Evolutionary conservation across 2,329 filamentous ascomycete species (phyloP).

Genomic region (Ophiostoma sp.): DNA sequence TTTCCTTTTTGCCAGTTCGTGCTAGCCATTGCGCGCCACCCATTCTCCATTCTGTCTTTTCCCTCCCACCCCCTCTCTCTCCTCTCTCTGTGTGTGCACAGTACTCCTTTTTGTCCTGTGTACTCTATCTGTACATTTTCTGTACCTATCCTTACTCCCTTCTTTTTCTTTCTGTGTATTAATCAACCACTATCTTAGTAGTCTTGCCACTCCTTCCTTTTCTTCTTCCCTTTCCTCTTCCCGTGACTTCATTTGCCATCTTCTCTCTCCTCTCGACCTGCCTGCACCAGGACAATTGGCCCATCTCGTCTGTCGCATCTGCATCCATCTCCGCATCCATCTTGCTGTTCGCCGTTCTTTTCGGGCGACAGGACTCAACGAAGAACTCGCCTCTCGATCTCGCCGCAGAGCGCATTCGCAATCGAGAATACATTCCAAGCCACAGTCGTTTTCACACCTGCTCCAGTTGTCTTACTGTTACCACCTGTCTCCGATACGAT

Average conservation of each 20-base stretch:
- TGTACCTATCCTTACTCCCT: background rate
- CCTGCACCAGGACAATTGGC: background rate
- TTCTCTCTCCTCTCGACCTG: background rate
- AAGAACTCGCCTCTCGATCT: background rate
- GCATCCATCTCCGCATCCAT: background rate
- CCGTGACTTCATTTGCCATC: background rate
- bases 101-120: constrained; percentile 4
- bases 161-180: background rate
- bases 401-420: background rate
- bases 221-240: background rate
- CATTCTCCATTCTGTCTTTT: background rate
- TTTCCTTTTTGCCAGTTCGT: background rate
- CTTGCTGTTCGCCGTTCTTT: background rate
- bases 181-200: background rate
- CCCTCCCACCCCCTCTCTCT: background rate
- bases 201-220: background rate
- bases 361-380: background rate
- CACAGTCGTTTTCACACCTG: background rate
- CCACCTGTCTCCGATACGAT: constrained; percentile 7
- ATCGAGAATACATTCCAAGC: background rate
- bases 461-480: constrained; percentile 18
- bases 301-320: background rate
- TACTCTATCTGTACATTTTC: background rate
- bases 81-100: background rate
- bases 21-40: constrained; percentile 14